Conservation (phyloP, 495 filamentous ascomycete species). For the Penicillium ochrochloron region DNA sequence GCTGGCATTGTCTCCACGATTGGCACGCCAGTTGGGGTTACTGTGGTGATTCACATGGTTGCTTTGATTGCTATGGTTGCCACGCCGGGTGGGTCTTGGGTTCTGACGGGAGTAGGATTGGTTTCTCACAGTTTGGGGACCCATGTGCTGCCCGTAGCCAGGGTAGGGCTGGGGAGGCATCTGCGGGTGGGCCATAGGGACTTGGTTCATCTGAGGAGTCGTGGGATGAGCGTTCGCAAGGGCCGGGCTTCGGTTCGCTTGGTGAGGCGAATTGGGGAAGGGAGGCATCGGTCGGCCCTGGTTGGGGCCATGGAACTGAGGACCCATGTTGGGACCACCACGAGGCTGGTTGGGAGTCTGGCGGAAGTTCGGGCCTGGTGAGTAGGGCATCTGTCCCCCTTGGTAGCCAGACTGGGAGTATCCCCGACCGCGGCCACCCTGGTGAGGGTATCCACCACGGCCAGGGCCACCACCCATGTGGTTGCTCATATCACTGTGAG, state of each 20-base stretch:
- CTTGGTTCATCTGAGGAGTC: conserved; percentile 69
- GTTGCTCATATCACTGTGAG: conserved; percentile 75
- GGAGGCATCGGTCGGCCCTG: conserved; percentile 59
- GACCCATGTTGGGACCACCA: conserved; percentile 62
- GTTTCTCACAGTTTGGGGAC: conserved; percentile 68
- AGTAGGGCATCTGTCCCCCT: conserved; percentile 67
- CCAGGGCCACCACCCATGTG: conserved; percentile 54
- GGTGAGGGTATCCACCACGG: conserved; percentile 58
- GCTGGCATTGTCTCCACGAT: background rate
- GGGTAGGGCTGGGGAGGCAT: conserved; percentile 59
- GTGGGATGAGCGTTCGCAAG: conserved; percentile 67
- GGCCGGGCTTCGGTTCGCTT: conserved; percentile 72
- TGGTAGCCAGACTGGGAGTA: conserved; percentile 63
- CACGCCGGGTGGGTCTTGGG: conserved; percentile 34
- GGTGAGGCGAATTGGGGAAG: conserved; percentile 70
- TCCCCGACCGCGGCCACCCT: conserved; percentile 72
- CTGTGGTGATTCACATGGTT: conserved; percentile 8
- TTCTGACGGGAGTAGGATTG: conserved; percentile 37
- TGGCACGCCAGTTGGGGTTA: background rate
- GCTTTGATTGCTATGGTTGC: conserved; percentile 10
- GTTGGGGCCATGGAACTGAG: conserved; percentile 62
- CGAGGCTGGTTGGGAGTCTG: conserved; percentile 65
- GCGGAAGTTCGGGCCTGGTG: conserved; percentile 64
- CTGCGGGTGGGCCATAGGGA: conserved; percentile 60
- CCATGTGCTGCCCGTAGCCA: conserved; percentile 65